Evolutionary conservation across 148 eudicot genomes (phyloP), one percentile per base, ranked within the genome.

Genomic region (Diospyros kaki): DNA sequence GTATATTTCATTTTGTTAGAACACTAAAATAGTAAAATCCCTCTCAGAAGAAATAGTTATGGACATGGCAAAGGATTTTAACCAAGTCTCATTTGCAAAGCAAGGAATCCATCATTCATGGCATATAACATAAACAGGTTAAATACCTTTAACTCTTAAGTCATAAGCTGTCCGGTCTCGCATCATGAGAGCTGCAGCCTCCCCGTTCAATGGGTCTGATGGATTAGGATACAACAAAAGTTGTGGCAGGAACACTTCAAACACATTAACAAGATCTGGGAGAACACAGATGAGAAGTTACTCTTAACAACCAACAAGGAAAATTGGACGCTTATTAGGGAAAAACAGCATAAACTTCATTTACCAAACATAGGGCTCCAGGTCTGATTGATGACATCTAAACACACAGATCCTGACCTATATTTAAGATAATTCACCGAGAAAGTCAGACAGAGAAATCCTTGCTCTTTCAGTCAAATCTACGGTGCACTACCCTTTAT

Each of bases 301-400:
- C 2, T 53, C 67, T 66, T 71, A 53, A 52, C n/a, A n/a, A 53
- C 55, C 2, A 3, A 77, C 4, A 63, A 28, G 17, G 39, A 18
- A 63, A 73, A 50, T 18, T 52, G 39, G 40, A 17, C 18, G 6
- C 42, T 14, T 15, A 28, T 28, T 28, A 28, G 28, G 28, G 28
- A 61, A 61, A 61, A 48, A 63, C n/a, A 51, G 40, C 40, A 63
- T 43, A 74, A 8, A 64, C 40, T 68, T 72, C 2, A 73, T 77
- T 80, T 84, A 94, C 98, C 97, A 70, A 89, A 94, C 97, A 94
- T 94, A 2, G 97, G 97, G 76, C 97, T 94, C 98, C 98, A 94
- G 43, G 94, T 88, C 84, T 94, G 93, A 72, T 89, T 90, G 79
- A 94, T 94, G 38, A 94, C 97, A 78, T 94, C 97, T 75, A 94